These are phyloP conservation scores for Lactarius deliciosus DNA, from an alignment of 768 basidiomycete species.

Conservation along the genomic window DNA sequence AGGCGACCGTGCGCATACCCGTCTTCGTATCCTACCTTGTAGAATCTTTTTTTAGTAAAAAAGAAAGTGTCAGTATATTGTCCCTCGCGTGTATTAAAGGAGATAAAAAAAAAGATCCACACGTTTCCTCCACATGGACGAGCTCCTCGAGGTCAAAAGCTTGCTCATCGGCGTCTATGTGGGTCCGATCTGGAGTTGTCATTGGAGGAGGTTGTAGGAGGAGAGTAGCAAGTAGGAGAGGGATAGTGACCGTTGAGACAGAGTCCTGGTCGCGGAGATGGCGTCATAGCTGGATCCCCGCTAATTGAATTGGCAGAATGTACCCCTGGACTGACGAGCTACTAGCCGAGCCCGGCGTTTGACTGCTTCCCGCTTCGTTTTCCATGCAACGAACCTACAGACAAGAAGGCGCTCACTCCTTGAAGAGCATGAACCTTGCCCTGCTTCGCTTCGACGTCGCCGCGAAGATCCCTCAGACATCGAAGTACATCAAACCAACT, in stretches of 20 bases:
- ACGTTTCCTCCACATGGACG: slow-evolving; percentile 37
- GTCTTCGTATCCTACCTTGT: slow-evolving; percentile 69
- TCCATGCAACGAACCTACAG: neutral
- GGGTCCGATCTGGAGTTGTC: neutral
- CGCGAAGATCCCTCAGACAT: slow-evolving; percentile 20
- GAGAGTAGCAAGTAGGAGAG: neutral
- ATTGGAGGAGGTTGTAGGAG: slow-evolving; percentile 1
- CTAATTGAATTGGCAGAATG: slow-evolving; percentile 1
- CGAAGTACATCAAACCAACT: slow-evolving; percentile 6
- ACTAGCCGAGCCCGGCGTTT: slow-evolving; percentile 1
- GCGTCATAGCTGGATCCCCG: slow-evolving; percentile 6
- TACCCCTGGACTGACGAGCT: neutral
- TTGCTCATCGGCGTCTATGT: neutral
- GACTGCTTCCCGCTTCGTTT: slow-evolving; percentile 3
- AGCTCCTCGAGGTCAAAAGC: slow-evolving; percentile 36
- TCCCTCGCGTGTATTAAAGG: neutral
- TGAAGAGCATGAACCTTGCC: slow-evolving; percentile 3
- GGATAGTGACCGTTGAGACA: slow-evolving; percentile 1
- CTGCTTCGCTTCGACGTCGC: slow-evolving; percentile 22
- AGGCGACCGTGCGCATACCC: slow-evolving; percentile 84
- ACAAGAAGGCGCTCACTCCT: neutral
- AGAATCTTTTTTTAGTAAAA: slow-evolving; percentile 65
- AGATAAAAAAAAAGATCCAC: slow-evolving; percentile 14
- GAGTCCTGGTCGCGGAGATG: slow-evolving; percentile 19
- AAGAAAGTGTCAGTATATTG: neutral